Percentiles rank a stretch among this genome's conserved stretches.
Conservation (phyloP, 768 basidiomycete genomes). For the Boletus sp. region DNA sequence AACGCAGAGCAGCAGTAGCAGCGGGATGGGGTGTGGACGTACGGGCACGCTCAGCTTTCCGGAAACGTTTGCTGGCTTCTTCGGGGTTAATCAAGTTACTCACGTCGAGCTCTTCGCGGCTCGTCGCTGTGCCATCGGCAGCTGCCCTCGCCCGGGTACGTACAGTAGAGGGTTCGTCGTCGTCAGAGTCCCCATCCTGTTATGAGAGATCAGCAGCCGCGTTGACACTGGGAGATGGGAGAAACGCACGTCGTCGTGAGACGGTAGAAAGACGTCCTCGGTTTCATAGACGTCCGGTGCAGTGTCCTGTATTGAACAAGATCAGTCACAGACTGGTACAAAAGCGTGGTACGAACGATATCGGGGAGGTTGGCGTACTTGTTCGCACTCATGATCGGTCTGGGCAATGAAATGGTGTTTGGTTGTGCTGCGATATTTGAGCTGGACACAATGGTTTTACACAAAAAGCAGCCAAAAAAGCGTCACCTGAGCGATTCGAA, state of each 20-base stretch:
- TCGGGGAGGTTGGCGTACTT: slow-evolving; percentile 92
- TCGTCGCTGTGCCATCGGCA: slow-evolving; percentile 35
- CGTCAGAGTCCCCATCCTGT: slow-evolving; percentile 62
- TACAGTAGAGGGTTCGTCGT: slow-evolving; percentile 53
- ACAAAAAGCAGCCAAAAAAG: slow-evolving; percentile 29
- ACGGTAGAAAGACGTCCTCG: slow-evolving; percentile 63
- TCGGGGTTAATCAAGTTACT: slow-evolving; percentile 60
- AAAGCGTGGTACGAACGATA: slow-evolving; percentile 55
- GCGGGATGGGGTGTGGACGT: slow-evolving; percentile 10
- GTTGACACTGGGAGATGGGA: background rate
- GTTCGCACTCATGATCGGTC: slow-evolving; percentile 50
- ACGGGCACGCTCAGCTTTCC: slow-evolving; percentile 67
- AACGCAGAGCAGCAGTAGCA: too few species aligned
- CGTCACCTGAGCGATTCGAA: slow-evolving; percentile 64
- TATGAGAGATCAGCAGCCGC: slow-evolving; percentile 5
- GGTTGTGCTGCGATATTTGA: background rate
- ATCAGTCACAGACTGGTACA: background rate
- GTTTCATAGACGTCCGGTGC: slow-evolving; percentile 93
- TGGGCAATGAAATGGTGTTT: background rate
- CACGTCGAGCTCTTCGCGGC: slow-evolving; percentile 66
- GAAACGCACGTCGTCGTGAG: slow-evolving; percentile 48
- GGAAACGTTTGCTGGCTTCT: slow-evolving; percentile 68
- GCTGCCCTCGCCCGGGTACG: slow-evolving; percentile 31
- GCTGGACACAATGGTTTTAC: background rate
- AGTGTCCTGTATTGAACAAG: slow-evolving; percentile 58